phyloP scores from a whole-genome alignment of 2,329 filamentous ascomycete genomes.

The Colletotrichum siamense region DNA sequence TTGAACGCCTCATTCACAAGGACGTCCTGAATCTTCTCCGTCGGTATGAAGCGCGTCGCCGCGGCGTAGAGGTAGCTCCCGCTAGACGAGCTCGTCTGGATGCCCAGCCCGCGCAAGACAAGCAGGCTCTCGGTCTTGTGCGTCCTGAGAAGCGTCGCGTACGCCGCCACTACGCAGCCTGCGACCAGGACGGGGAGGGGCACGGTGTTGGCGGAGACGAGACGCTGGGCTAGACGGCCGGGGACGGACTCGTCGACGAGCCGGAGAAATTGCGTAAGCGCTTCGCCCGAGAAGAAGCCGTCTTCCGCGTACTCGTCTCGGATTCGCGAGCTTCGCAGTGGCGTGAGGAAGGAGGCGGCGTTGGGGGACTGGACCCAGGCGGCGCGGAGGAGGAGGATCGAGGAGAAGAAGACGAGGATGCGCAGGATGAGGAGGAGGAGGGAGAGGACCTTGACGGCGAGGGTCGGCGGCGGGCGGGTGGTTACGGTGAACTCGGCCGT shows the following conservation, averaged over 20 bases:
- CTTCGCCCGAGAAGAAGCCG: conserved; percentile 4
- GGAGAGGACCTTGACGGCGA: conserved; percentile 52
- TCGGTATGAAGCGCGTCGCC: conserved; percentile 76
- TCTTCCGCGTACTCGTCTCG: conserved; percentile 1
- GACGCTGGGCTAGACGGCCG: conserved; percentile 33
- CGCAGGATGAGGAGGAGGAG: conserved; percentile 48
- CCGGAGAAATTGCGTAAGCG: conserved; percentile 31
- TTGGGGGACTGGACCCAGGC: conserved; percentile 45
- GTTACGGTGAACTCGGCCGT: conserved; percentile 94
- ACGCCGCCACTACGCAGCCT: conserved; percentile 41
- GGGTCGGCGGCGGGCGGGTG: conserved; percentile 66
- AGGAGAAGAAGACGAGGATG: conserved; percentile 45
- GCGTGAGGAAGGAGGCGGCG: conserved; percentile 19
- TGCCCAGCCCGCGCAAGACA: conserved; percentile 85
- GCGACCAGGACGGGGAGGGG: conserved; percentile 48
- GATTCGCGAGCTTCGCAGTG: conserved; percentile 9
- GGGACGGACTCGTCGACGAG: conserved; percentile 33
- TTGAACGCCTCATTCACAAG: conserved; percentile 94
- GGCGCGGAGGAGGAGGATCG: conserved; percentile 49
- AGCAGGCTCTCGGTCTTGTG: conserved; percentile 81
- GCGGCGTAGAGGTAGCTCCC: conserved; percentile 64
- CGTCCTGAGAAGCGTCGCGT: conserved; percentile 49
- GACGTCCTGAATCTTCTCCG: conserved; percentile 89
- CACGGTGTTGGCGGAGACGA: conserved; percentile 33
- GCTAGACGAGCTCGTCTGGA: conserved; percentile 82